A percentile compares a stretch with the other conserved stretches of the same genome.
Evolutionary conservation across 371 early-diverging fungal genomes (phyloP).

Genomic region (Mortierella sp.): DNA sequence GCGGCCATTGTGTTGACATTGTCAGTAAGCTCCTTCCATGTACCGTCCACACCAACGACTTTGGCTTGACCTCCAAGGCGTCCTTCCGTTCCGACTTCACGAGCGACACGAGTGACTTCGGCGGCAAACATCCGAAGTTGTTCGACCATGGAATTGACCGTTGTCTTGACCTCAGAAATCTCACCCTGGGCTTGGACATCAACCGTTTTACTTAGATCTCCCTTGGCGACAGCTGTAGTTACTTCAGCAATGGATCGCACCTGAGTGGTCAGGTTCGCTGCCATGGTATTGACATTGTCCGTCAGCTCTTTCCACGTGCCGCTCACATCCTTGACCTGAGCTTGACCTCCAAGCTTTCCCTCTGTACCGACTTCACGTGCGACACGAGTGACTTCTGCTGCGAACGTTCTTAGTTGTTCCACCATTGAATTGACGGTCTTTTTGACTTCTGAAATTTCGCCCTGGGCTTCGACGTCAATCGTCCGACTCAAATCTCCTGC

Average conservation of each 20-base stretch:
- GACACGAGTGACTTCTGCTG: constrained; percentile 61
- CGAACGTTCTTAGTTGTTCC: constrained; percentile 62
- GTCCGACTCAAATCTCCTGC: constrained; percentile 56
- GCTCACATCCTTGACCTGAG: constrained; percentile 59
- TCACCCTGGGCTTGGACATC: constrained; percentile 68
- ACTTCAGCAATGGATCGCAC: constrained; percentile 57
- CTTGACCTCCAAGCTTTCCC: constrained; percentile 68
- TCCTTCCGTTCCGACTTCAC: constrained; percentile 69
- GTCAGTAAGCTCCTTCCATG: constrained; percentile 26
- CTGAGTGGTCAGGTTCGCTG: constrained; percentile 57
- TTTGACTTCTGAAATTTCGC: constrained; percentile 59
- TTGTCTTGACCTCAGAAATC: constrained; percentile 63
- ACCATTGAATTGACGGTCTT: too few species aligned
- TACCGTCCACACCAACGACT: background rate
- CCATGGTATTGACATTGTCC: constrained; percentile 60
- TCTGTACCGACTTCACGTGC: constrained; percentile 70
- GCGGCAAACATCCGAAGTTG: constrained; percentile 61
- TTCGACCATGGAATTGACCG: constrained; percentile 72
- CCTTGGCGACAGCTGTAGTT: constrained; percentile 53
- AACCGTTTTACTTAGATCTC: constrained; percentile 71
- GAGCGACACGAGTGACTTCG: constrained; percentile 65
- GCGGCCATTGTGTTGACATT: constrained; percentile 60
- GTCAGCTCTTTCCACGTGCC: constrained; percentile 61
- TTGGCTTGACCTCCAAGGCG: constrained; percentile 66
- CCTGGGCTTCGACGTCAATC: constrained; percentile 55